Evolutionary conservation across 495 filamentous ascomycete species (phyloP).

Genomic region (Neohortaea acidophila): DNA sequence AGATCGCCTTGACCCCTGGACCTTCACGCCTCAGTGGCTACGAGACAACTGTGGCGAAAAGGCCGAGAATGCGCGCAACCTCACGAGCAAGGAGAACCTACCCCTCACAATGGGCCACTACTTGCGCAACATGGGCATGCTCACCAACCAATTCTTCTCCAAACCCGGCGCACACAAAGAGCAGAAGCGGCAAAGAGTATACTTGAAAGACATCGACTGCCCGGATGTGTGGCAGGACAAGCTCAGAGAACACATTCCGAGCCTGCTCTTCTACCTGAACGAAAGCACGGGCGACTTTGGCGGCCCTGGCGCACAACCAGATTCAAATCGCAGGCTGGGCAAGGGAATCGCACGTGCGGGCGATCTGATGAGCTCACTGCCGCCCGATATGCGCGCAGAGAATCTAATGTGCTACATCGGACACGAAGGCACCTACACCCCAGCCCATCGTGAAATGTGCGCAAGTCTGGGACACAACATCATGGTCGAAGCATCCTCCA

Average conservation of each 20-base stretch:
- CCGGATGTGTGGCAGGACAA: slow-evolving; percentile 68
- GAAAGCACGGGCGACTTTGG: slow-evolving; percentile 47
- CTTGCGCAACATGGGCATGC: slow-evolving; percentile 59
- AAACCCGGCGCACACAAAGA: slow-evolving; percentile 51
- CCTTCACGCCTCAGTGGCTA: slow-evolving; percentile 73
- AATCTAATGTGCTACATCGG: slow-evolving; percentile 98
- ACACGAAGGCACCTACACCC: slow-evolving; percentile 94
- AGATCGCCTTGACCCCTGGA: slow-evolving; percentile 44
- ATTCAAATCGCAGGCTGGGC: slow-evolving; percentile 27
- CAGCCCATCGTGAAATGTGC: slow-evolving; percentile 95
- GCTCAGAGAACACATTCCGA: slow-evolving; percentile 60
- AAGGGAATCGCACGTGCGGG: slow-evolving; percentile 48
- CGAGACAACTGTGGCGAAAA: slow-evolving; percentile 56
- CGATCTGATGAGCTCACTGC: slow-evolving; percentile 90
- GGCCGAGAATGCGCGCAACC: slow-evolving; percentile 56
- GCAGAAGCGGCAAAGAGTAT: slow-evolving; percentile 62
- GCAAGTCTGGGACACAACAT: slow-evolving; percentile 90
- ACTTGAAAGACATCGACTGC: slow-evolving; percentile 92
- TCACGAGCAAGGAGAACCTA: slow-evolving; percentile 50
- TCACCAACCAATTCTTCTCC: slow-evolving; percentile 55
- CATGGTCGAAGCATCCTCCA: slow-evolving; percentile 75
- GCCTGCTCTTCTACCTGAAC: slow-evolving; percentile 71
- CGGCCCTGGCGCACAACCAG: slow-evolving; percentile 32
- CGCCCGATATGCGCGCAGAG: slow-evolving; percentile 67
- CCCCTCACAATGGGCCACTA: slow-evolving; percentile 79